phyloP scores from a whole-genome alignment of 2,329 filamentous ascomycete species.

The Sporothrix curviconia region DNA sequence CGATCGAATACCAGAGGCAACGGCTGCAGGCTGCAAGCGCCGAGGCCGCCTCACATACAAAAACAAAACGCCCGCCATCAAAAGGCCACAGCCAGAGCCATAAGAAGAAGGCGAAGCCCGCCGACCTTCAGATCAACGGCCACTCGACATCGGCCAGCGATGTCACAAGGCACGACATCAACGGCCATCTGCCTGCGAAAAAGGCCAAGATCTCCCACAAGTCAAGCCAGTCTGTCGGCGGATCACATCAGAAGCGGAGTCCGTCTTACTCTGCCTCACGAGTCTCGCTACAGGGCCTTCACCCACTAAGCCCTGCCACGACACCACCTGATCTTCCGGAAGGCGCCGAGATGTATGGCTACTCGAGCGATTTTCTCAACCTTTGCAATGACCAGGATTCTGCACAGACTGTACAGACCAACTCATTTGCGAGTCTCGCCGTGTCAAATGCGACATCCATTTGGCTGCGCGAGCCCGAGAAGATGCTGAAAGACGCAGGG shows the following conservation, averaged over 20 bases:
- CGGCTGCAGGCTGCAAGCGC: constrained; percentile 42
- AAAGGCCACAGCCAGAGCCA: constrained; percentile 61
- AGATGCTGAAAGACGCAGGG: constrained; percentile 61
- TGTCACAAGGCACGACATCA: constrained; percentile 42
- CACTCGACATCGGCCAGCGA: constrained; percentile 53
- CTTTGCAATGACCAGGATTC: constrained; percentile 58
- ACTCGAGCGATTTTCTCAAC: constrained; percentile 68
- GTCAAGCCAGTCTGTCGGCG: constrained; percentile 66
- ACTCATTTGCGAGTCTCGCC: constrained; percentile 68
- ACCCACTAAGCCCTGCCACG: constrained; percentile 69
- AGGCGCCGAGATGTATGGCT: constrained; percentile 59
- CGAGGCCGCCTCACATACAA: constrained; percentile 57
- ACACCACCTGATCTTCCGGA: constrained; percentile 60
- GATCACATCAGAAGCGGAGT: constrained; percentile 58
- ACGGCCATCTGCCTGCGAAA: constrained; percentile 57
- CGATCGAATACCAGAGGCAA: constrained; percentile 63
- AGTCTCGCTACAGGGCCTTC: constrained; percentile 35
- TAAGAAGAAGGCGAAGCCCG: constrained; percentile 80
- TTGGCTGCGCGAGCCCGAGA: constrained; percentile 71
- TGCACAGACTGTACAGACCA: constrained; percentile 58
- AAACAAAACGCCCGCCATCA: constrained; percentile 64
- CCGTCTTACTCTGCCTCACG: constrained; percentile 59
- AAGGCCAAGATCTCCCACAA: constrained; percentile 78
- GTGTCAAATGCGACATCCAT: constrained; percentile 68
- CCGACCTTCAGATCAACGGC: constrained; percentile 60